phyloP scores from a whole-genome alignment of 768 basidiomycete genomes.

The Trichaptum fuscoviolaceum region DNA sequence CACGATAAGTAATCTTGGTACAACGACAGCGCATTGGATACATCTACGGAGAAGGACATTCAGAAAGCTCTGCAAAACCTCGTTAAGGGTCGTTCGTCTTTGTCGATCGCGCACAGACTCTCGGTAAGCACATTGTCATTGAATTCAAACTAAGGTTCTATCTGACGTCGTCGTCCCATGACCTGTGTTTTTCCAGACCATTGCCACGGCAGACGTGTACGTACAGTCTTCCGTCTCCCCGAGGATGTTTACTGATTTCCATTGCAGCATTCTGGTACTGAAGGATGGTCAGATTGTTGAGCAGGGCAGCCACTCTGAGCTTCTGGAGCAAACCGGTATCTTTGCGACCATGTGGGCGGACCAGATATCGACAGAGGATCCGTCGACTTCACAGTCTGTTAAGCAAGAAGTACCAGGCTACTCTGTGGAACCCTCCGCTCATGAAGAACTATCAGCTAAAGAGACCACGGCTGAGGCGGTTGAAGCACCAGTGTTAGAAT shows the following conservation, averaged over 20 bases:
- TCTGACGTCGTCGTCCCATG: conserved; percentile 15
- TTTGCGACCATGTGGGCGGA: conserved; percentile 90
- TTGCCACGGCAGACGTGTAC: conserved; percentile 47
- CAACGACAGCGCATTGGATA: conserved; percentile 68
- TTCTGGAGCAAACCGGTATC: conserved; percentile 62
- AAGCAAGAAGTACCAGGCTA: conserved; percentile 41
- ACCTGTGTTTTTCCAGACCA: conserved; percentile 33
- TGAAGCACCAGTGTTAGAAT: conserved; percentile 12
- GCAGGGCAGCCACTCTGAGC: conserved; percentile 71
- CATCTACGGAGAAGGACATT: conserved; percentile 85
- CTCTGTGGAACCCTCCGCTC: conserved; percentile 24
- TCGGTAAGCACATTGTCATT: conserved; percentile 44
- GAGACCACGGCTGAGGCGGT: conserved; percentile 14
- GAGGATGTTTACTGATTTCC: not conserved
- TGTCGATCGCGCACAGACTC: conserved; percentile 77
- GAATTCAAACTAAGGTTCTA: conserved; percentile 10
- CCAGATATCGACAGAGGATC: conserved; percentile 64
- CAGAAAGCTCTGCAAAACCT: conserved; percentile 83
- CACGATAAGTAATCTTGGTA: conserved; percentile 5
- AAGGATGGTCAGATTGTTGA: conserved; percentile 88
- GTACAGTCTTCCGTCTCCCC: conserved; percentile 14
- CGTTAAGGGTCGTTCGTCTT: conserved; percentile 63
- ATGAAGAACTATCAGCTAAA: conserved; percentile 10
- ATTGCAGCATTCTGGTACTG: conserved; percentile 75
- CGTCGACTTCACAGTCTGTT: conserved; percentile 31